Evolutionary conservation across 2,329 filamentous ascomycete genomes (phyloP), one percentile per base, ranked within the genome.

Genomic region (Aspergillus pseudoglaucus): DNA sequence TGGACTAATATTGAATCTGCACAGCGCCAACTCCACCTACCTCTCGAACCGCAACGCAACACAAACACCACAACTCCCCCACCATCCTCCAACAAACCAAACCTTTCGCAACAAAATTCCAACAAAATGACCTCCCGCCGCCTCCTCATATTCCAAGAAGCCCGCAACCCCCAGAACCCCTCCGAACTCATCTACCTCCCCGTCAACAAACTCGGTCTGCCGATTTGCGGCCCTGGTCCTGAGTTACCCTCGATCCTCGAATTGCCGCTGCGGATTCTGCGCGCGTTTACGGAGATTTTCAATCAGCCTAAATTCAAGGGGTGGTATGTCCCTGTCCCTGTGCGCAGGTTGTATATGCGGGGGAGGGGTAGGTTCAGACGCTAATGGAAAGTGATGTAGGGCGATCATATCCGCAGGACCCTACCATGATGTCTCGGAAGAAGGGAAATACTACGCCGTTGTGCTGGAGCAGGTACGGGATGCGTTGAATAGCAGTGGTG

Each of bases 231-330:
- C 3, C 48, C 59, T 10, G 63, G 60, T 0, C 64, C 64, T 0
- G 61, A 63, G 10, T 25, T 67, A 5, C 63, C 65, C 0, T 67
- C 64, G 3, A 59, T 69, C 6, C 45, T 67, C 33, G 63, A 68
- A 23, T 45, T 69, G 41, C 66, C 66, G 20, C 43, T 69, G 48
- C 54, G 62, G 10, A 61, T 64, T 22, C 30, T 69, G 49, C 60
- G 52, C 42, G 63, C 59, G n/a, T 68, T 69, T 51, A 69, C 66
- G 37, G 66, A 68, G 33, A 64, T 68, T 48, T 69, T 69, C 25
- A 68, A 68, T 54, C 57, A 61, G 46, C 60, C 60, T 2, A 67
- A 63, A 50, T 69, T 66, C 55, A 66, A 67, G 55, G 64, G 65
- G 32, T 69, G 66, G 66, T 69, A 54, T 10, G 59, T 8, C 22